Conservation (phyloP, 78 protist genomes). For the Neovahlkampfia damariscottae region DNA sequence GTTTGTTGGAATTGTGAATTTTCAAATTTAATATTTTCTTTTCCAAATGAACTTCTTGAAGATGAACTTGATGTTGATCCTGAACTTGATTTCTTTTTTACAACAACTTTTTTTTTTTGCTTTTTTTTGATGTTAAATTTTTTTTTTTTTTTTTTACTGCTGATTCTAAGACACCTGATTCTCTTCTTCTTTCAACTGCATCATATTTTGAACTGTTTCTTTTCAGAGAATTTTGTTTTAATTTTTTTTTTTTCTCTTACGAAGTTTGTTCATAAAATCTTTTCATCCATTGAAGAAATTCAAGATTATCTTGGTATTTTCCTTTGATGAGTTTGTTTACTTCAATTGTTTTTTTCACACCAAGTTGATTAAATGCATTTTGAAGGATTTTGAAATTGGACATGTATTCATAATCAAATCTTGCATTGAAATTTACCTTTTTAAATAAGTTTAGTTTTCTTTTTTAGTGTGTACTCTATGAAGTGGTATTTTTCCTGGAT, state of each 20-base stretch:
- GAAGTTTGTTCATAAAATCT: constrained; percentile 22
- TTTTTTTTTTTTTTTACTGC: constrained; percentile 5
- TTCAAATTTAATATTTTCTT: background rate
- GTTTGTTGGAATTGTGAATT: background rate
- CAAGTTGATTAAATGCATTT: constrained; percentile 31
- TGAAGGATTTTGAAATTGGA: constrained; percentile 73
- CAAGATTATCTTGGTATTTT: constrained; percentile 79
- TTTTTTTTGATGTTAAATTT: background rate
- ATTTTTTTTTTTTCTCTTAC: background rate
- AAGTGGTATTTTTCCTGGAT: constrained; percentile 40
- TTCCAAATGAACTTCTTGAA: constrained; percentile 3
- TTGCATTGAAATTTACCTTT: constrained; percentile 52
- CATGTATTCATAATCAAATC: constrained; percentile 66
- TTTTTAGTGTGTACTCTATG: no score
- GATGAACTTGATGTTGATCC: background rate
- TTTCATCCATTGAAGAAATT: constrained; percentile 84
- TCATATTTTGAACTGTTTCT: background rate
- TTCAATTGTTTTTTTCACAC: constrained; percentile 57
- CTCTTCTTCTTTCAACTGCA: constrained; percentile 1
- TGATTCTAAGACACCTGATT: constrained; percentile 3
- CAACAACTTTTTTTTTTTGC: constrained; percentile 4
- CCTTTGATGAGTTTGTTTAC: constrained; percentile 63
- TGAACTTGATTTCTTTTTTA: background rate
- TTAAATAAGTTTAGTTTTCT: no score
- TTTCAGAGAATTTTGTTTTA: background rate